These are phyloP conservation scores for Podaxis sp. DNA, from an alignment of 768 basidiomycete species.

Conservation along the genomic window DNA sequence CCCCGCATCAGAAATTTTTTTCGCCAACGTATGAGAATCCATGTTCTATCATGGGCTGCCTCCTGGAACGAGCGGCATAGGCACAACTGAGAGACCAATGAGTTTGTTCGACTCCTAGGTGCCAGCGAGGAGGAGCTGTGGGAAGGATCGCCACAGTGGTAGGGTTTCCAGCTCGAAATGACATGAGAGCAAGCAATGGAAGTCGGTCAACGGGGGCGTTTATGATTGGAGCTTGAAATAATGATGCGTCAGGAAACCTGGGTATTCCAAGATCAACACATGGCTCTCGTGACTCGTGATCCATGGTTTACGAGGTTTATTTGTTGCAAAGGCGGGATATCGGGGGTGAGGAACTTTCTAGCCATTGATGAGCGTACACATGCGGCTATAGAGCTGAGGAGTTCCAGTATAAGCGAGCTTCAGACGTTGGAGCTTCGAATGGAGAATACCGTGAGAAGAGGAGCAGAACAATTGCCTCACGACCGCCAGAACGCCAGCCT, in stretches of 20 bases:
- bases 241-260: neutral
- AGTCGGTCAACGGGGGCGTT: neutral
- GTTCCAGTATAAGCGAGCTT: neutral
- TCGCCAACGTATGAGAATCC: neutral
- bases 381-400: conserved; percentile 6
- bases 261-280: neutral
- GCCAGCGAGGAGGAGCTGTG: neutral
- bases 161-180: neutral
- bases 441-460: neutral
- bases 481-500: no score
- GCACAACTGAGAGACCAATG: neutral
- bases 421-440: neutral
- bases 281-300: conserved; percentile 6
- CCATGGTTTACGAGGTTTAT: neutral
- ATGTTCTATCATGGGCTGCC: neutral
- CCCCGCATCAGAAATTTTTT: neutral
- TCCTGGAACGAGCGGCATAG: neutral
- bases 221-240: neutral
- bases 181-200: conserved; percentile 9
- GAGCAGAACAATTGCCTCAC: neutral
- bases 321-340: neutral
- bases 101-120: neutral
- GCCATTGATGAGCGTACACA: neutral
- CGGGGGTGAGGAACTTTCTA: neutral
- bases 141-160: neutral